Conservation (phyloP, 495 filamentous ascomycete genomes). For the Aspergillus affinis region DNA sequence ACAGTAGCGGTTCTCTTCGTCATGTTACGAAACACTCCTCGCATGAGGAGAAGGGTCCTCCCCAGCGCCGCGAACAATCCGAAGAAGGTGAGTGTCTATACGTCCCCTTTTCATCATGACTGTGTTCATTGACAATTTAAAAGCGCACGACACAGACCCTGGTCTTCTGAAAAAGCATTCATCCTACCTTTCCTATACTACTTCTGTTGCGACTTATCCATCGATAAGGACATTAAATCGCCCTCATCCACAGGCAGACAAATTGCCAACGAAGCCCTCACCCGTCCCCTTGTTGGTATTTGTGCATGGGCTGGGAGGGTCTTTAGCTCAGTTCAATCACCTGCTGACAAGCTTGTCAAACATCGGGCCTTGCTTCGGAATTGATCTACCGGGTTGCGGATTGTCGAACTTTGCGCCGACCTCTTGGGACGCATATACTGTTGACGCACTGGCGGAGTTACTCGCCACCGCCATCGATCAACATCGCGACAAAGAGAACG, state of each 20-base stretch:
- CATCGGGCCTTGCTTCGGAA: constrained; percentile 80
- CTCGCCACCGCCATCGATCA: constrained; percentile 69
- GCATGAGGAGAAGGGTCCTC: constrained; percentile 20
- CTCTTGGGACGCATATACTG: constrained; percentile 76
- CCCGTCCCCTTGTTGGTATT: constrained; percentile 87
- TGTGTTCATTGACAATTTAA: background rate
- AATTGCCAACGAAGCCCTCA: constrained; percentile 68
- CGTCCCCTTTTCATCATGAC: constrained; percentile 1
- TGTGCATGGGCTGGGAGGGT: constrained; percentile 88
- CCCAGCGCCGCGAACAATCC: constrained; percentile 27
- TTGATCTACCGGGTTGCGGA: constrained; percentile 90
- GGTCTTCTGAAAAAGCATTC: constrained; percentile 76
- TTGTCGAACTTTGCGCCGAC: constrained; percentile 68
- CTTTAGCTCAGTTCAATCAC: constrained; percentile 81
- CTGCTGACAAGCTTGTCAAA: constrained; percentile 81
- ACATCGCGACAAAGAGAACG: constrained; percentile 61
- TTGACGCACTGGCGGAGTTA: constrained; percentile 72
- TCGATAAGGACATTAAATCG: constrained; percentile 80
- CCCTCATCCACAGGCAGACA: constrained; percentile 74
- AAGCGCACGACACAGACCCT: constrained; percentile 60
- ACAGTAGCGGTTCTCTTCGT: constrained; percentile 40
- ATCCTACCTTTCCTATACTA: constrained; percentile 67
- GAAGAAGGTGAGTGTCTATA: constrained; percentile 32
- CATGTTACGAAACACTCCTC: constrained; percentile 26
- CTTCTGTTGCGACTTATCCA: constrained; percentile 67